These are phyloP conservation scores for Pseudogymnoascus sp. DNA, from an alignment of 2,329 filamentous ascomycete genomes.

Conservation along the genomic window DNA sequence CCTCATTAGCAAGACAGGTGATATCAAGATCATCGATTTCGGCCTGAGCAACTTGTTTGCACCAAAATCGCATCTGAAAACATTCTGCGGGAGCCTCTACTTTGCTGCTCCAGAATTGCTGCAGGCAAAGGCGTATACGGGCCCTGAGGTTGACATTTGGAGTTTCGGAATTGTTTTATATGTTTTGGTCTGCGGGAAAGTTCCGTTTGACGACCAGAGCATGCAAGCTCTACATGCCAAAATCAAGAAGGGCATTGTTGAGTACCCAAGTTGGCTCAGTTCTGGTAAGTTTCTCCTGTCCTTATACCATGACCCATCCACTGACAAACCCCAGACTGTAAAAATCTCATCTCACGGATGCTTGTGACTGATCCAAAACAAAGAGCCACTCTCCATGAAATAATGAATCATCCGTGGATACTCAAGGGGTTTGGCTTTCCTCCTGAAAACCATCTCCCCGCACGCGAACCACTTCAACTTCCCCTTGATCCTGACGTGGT, in stretches of 20 bases:
- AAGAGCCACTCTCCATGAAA: constrained; percentile 79
- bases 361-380: constrained; percentile 87
- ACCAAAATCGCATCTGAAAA: constrained; percentile 78
- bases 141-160: constrained; percentile 96
- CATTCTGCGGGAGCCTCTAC: constrained; percentile 95
- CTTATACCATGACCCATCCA: constrained; percentile 14
- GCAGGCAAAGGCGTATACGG: constrained; percentile 89
- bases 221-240: constrained; percentile 98
- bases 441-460: constrained; percentile 82
- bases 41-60: constrained; percentile 94
- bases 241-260: constrained; percentile 94
- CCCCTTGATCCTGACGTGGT: constrained; percentile 79
- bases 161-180: constrained; percentile 98
- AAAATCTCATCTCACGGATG: constrained; percentile 88
- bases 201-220: constrained; percentile 97
- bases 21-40: constrained; percentile 99
- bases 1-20: constrained; percentile 95
- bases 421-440: constrained; percentile 79
- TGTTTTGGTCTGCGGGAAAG: constrained; percentile 93
- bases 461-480: constrained; percentile 74
- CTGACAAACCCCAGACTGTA: constrained; percentile 65
- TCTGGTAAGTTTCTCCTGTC: constrained; percentile 48
- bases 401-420: constrained; percentile 95
- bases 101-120: constrained; percentile 94
- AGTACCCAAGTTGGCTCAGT: constrained; percentile 91